Percentiles rank a stretch among this genome's conserved stretches.
phyloP scores from a whole-genome alignment of 2,329 filamentous ascomycete species.

The Alternaria sp. region DNA sequence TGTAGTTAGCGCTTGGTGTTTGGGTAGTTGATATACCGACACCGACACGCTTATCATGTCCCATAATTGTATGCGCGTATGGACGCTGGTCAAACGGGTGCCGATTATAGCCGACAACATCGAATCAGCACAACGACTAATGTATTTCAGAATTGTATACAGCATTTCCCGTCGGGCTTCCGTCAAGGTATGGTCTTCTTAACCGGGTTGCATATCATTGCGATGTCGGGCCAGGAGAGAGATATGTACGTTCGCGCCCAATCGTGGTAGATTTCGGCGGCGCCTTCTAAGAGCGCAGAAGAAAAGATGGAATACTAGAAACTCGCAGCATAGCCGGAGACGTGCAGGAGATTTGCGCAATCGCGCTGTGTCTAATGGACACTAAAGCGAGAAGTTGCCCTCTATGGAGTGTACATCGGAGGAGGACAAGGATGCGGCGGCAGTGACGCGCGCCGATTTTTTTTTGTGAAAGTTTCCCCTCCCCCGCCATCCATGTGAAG shows the following conservation, averaged over 20 bases:
- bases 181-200: background rate
- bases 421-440: conserved; percentile 1
- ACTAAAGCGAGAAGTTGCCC: too few relatives aligned
- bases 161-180: background rate
- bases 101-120: background rate
- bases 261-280: background rate
- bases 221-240: background rate
- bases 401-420: too few relatives aligned
- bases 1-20: background rate
- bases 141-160: background rate
- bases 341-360: too few relatives aligned
- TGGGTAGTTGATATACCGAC: background rate
- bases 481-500: conserved; percentile 18
- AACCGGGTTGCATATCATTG: background rate
- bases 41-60: background rate
- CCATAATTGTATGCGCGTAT: background rate
- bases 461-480: conserved; percentile 18
- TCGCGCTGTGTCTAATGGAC: too few relatives aligned
- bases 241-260: background rate
- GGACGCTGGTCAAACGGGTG: background rate
- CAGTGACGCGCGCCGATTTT: conserved; percentile 25
- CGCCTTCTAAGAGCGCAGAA: too few relatives aligned
- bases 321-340: too few relatives aligned
- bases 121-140: background rate
- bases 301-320: too few relatives aligned